Evolutionary conservation across 495 filamentous ascomycete genomes (phyloP).

Genomic region (Aspergillus avenaceus): DNA sequence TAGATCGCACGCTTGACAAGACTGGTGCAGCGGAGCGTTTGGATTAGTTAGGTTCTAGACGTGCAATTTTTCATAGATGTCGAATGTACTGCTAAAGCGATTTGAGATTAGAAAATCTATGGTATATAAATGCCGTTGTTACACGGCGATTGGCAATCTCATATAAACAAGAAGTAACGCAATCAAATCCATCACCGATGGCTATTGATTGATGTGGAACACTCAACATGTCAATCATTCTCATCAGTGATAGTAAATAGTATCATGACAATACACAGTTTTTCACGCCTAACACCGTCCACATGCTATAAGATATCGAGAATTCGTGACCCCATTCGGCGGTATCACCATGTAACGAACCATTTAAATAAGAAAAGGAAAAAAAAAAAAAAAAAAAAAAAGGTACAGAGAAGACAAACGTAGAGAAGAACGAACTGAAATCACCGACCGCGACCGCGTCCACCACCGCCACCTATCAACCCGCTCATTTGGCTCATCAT

Average conservation of each 20-base stretch:
- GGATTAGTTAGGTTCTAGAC: constrained; percentile 3
- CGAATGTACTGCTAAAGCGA: no score
- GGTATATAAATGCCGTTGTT: no score
- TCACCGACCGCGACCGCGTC: constrained; percentile 38
- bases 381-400: background rate
- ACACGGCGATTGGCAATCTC: no score
- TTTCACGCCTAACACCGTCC: constrained; percentile 13
- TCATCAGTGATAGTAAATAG: background rate
- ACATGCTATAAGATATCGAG: constrained; percentile 12
- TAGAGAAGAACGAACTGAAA: background rate
- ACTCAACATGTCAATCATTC: background rate
- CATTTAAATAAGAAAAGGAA: background rate
- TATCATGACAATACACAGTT: background rate
- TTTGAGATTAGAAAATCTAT: no score
- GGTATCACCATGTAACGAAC: constrained; percentile 4
- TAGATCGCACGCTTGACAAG: constrained; percentile 11
- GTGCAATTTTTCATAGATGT: background rate
- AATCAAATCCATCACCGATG: background rate
- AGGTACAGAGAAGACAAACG: background rate
- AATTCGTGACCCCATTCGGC: background rate
- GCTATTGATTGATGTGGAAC: background rate
- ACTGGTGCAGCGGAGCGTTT: constrained; percentile 11
- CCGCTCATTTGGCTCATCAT: constrained; percentile 84
- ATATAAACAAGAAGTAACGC: no score
- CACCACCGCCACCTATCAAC: constrained; percentile 56